phyloP scores from a whole-genome alignment of 129 eudicot species.

The Lactuca sativa region DNA sequence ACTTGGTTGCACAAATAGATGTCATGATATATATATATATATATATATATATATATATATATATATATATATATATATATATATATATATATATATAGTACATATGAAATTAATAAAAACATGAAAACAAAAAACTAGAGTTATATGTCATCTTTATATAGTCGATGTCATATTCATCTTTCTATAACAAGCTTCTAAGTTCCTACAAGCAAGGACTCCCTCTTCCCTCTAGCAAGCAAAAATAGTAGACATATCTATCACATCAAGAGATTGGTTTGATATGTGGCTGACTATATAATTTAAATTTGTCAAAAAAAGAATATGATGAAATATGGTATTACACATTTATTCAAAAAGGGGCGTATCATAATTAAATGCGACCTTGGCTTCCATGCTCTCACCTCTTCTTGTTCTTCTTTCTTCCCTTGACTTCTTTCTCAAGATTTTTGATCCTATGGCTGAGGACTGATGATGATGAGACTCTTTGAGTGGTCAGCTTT shows the following conservation, averaged over 20 bases:
- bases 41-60: no score
- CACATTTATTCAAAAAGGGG: slow-evolving; percentile 10
- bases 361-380: no score
- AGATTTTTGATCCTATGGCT: slow-evolving; percentile 68
- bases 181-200: slow-evolving; percentile 21
- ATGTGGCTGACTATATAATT: slow-evolving; percentile 19
- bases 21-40: no score
- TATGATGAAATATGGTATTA: slow-evolving; percentile 9
- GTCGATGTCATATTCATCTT: slow-evolving; percentile 12
- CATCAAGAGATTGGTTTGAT: slow-evolving; percentile 6
- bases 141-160: not conserved
- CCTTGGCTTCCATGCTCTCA: slow-evolving; percentile 13
- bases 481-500: slow-evolving; percentile 41
- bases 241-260: slow-evolving; percentile 13
- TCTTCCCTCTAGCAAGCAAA: slow-evolving; percentile 17
- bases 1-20: no score
- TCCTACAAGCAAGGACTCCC: slow-evolving; percentile 6
- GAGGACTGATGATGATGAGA: slow-evolving; percentile 54
- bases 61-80: no score
- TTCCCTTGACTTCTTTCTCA: slow-evolving; percentile 77
- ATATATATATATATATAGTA: no score
- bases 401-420: slow-evolving; percentile 74
- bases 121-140: not conserved
- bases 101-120: no score
- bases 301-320: slow-evolving; percentile 23